Evolutionary conservation across 2,329 filamentous ascomycete species (phyloP), one percentile per base, ranked within the genome.

Genomic region (Plectosphaerella sp.): DNA sequence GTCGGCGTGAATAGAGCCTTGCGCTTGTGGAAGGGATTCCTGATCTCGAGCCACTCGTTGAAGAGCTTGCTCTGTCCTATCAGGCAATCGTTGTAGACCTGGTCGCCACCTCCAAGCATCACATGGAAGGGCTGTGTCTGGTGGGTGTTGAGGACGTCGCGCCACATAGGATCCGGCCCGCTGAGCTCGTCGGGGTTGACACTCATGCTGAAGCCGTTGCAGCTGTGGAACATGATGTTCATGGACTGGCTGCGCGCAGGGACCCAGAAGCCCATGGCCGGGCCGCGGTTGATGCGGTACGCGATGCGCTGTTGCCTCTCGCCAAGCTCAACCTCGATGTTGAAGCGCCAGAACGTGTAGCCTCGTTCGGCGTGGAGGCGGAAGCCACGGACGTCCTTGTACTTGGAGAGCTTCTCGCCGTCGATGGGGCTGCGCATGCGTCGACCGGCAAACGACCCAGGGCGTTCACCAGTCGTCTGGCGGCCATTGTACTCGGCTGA

Each of bases 181-280:
- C 87, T 94, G 66, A 97, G 87, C 45, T 86, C 79, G 64, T 95
- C 80, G 0, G 91, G 74, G 56, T 96, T 86, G 22, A 89, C 88
- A 52, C 82, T 87, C 49, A 87, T 68, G 61, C 90, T 93, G 74
- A 99, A 99, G 2, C 95, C 94, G 67, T 99, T 99, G 74, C 94
- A 96, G 66, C 89, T 96, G 73, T 97, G 83, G 72, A 97, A 99
- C 91, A 97, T 96, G 66, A 97, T 89, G 72, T 97, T 97, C 94
- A 99, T 99, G 3, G 88, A 83, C 66, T 96, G 80, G 15, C 84
- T 87, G 48, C 79, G 82, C 33, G 87, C 88, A 5, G 95, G 94
- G 1, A 99, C 91, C 93, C 94, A 99, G 67, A 99, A 99, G 1
- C 88, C 90, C 49, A 89, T 85, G 3, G 90, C 84, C 6, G 93